Evolutionary conservation across 306 rosid species (phyloP).

Genomic region (Malus fusca): DNA sequence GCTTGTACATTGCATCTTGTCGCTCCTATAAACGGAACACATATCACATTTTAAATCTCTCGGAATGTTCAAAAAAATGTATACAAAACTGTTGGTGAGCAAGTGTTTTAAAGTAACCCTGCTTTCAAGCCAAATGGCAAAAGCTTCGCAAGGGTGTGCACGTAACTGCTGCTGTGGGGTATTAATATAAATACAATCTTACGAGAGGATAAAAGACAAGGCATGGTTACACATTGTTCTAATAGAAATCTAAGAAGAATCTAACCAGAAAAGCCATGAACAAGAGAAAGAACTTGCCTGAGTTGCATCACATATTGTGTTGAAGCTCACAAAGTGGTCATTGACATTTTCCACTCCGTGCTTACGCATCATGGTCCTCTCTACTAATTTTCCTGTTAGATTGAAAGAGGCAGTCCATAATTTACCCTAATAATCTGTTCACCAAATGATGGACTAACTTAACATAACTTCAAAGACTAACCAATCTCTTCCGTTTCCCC

Average conservation of each 20-base stretch:
- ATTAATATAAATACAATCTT: neutral
- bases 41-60: neutral
- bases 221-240: neutral
- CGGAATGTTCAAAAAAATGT: neutral
- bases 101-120: neutral
- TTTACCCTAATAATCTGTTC: neutral
- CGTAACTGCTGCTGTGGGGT: neutral
- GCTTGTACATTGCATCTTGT: conserved; percentile 99
- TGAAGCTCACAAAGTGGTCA: conserved; percentile 86
- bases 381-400: conserved; percentile 68
- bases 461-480: conserved; percentile 25
- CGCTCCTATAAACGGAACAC: conserved; percentile 58
- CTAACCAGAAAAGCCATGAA: neutral
- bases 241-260: neutral
- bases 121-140: neutral
- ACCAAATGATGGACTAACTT: neutral
- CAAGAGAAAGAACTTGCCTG: conserved; percentile 47
- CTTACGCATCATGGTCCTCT: conserved; percentile 83
- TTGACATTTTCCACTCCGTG: conserved; percentile 71
- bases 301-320: conserved; percentile 96
- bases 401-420: conserved; percentile 5
- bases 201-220: neutral
- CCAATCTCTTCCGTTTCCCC: conserved; percentile 99
- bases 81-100: neutral
- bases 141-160: neutral